These are phyloP conservation scores for Elongisporangium senticosum DNA, from an alignment of 352 stramenopile species.

Conservation along the genomic window DNA sequence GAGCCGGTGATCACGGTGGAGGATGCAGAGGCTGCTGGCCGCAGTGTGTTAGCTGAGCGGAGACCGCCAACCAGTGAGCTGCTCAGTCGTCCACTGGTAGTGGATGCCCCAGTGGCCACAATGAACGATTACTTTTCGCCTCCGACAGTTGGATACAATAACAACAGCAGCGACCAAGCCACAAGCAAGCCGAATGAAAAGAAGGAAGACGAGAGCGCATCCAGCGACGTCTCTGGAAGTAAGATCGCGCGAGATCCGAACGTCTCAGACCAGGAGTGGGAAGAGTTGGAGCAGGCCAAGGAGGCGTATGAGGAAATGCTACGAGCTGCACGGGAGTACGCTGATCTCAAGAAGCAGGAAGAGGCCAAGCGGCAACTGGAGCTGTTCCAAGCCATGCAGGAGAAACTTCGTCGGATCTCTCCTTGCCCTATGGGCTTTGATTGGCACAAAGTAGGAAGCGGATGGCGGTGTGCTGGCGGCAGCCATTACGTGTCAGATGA, in stretches of 20 bases:
- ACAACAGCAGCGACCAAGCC: too few relatives aligned
- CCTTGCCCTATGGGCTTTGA: conserved; percentile 60
- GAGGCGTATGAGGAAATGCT: conserved; percentile 38
- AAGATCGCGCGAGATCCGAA: conserved; percentile 27
- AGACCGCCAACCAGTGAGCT: too few relatives aligned
- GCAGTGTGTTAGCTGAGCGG: too few relatives aligned
- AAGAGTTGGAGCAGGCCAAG: conserved; percentile 60
- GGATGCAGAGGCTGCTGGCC: too few relatives aligned
- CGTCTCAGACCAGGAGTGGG: conserved; percentile 63
- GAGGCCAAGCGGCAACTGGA: conserved; percentile 22
- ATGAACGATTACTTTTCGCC: too few relatives aligned
- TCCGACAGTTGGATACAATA: too few relatives aligned
- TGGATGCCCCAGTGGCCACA: too few relatives aligned
- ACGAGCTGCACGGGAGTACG: conserved; percentile 10
- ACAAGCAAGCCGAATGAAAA: conserved; percentile 1
- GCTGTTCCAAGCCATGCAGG: conserved; percentile 30
- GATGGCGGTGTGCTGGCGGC: conserved; percentile 79
- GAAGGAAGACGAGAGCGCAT: conserved; percentile 6
- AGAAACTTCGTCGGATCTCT: conserved; percentile 55
- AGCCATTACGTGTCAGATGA: conserved; percentile 70
- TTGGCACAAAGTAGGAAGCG: conserved; percentile 49
- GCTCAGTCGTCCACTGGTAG: too few relatives aligned
- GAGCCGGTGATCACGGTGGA: too few relatives aligned
- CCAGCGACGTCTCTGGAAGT: conserved; percentile 2
- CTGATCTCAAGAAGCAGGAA: conserved; percentile 9